A percentile compares a stretch with the other conserved stretches of the same genome.
These are phyloP conservation scores for Chlorella sp. DNA, from an alignment of 139 green algal species.

Conservation along the genomic window DNA sequence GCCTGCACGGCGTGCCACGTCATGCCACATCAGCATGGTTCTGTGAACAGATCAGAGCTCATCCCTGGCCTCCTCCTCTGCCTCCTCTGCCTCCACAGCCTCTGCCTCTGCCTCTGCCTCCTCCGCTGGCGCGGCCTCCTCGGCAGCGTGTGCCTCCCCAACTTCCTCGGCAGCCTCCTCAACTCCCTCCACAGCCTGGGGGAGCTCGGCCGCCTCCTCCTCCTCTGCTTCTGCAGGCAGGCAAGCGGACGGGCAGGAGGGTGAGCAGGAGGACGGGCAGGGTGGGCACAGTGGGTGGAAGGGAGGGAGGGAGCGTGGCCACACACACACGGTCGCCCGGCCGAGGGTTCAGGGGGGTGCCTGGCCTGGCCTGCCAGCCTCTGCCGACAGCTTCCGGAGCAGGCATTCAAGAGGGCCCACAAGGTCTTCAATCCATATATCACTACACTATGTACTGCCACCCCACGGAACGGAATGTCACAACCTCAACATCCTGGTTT, in stretches of 20 bases:
- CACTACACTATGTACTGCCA: too few species aligned
- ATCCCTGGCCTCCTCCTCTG: neutral
- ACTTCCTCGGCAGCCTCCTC: neutral
- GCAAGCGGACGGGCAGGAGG: neutral
- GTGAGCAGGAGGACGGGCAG: too few species aligned
- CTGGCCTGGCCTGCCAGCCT: neutral
- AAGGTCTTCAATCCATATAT: neutral
- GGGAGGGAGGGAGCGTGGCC: too few species aligned
- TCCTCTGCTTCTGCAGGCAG: neutral
- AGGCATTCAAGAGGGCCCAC: neutral
- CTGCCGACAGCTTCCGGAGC: neutral
- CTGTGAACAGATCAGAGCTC: neutral
- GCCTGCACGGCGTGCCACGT: too few species aligned
- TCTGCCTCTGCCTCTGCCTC: neutral
- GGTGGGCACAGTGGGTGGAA: neutral
- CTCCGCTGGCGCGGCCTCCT: neutral
- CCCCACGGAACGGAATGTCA: too few species aligned
- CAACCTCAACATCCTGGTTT: too few species aligned
- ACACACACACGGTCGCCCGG: too few species aligned
- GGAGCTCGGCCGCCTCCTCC: neutral
- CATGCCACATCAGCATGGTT: neutral
- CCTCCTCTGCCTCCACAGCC: neutral
- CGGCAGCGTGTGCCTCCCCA: too few species aligned
- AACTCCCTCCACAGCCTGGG: neutral
- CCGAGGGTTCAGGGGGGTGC: too few species aligned